A percentile compares a stretch with the other conserved stretches of the same genome.
Conservation (phyloP, 176 grass and related monocot species). For the Eragrostis curvula region DNA sequence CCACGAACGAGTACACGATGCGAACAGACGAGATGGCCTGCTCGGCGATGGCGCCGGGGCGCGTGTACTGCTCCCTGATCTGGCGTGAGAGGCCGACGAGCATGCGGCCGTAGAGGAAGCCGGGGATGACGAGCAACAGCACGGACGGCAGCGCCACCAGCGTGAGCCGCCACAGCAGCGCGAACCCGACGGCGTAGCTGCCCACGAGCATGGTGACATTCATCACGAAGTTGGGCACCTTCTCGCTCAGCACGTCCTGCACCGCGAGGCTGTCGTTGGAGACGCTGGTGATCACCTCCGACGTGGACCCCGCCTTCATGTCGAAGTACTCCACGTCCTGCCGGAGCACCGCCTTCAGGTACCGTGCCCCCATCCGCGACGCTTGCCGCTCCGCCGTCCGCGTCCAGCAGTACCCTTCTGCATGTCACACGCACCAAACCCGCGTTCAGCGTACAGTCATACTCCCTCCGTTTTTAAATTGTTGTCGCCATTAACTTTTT, state of each 20-base stretch:
- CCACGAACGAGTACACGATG: conserved; percentile 87
- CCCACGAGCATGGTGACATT: conserved; percentile 69
- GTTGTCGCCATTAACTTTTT: too few relatives aligned
- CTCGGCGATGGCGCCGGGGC: conserved; percentile 69
- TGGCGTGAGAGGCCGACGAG: conserved; percentile 74
- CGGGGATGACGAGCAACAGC: conserved; percentile 79
- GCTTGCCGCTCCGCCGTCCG: conserved; percentile 90
- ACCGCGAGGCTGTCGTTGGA: conserved; percentile 89
- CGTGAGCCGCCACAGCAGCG: conserved; percentile 69
- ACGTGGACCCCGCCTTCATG: conserved; percentile 65
- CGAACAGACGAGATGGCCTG: conserved; percentile 86
- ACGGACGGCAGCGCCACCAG: conserved; percentile 75
- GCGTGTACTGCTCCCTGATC: conserved; percentile 76
- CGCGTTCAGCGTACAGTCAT: too few relatives aligned
- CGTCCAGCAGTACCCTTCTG: conserved; percentile 96
- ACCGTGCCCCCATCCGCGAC: conserved; percentile 77
- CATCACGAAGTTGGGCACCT: conserved; percentile 97
- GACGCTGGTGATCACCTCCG: conserved; percentile 90
- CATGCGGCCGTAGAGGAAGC: conserved; percentile 78
- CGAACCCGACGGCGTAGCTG: conserved; percentile 70
- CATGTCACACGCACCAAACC: background rate
- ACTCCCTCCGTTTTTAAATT: too few relatives aligned
- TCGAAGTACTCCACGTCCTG: conserved; percentile 98
- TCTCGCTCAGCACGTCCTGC: conserved; percentile 90
- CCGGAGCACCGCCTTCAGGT: conserved; percentile 82